Evolutionary conservation across 129 eudicot species (phyloP).

Genomic region (Pseudognaphalium luteoalbum): DNA sequence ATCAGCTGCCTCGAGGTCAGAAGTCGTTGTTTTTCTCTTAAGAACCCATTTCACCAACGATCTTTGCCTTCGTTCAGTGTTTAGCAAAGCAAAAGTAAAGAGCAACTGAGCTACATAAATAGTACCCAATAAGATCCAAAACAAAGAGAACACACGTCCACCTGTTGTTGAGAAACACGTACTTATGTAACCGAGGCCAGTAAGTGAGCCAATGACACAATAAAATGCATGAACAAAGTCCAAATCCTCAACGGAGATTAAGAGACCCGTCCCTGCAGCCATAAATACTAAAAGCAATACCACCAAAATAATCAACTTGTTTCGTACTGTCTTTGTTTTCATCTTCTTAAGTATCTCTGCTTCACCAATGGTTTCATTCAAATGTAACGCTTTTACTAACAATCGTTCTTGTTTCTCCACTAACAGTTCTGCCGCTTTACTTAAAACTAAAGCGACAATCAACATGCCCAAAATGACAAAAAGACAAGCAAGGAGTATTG

Average conservation of each 20-base stretch:
- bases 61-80: constrained; percentile 61
- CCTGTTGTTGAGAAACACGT: constrained; percentile 76
- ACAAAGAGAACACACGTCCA: constrained; percentile 81
- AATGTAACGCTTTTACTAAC: constrained; percentile 61
- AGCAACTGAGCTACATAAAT: constrained; percentile 84
- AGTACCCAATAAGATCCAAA: constrained; percentile 80
- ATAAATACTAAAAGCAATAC: constrained; percentile 51
- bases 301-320: constrained; percentile 54
- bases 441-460: constrained; percentile 52
- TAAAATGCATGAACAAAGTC: constrained; percentile 69
- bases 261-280: constrained; percentile 56
- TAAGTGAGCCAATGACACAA: constrained; percentile 75
- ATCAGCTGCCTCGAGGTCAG: constrained; percentile 93
- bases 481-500: constrained; percentile 78
- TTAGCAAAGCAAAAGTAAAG: constrained; percentile 62
- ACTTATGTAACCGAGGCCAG: constrained; percentile 84
- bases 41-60: constrained; percentile 64
- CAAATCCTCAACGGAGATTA: constrained; percentile 58
- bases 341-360: constrained; percentile 54
- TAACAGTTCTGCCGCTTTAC: constrained; percentile 76
- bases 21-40: constrained; percentile 48
- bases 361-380: constrained; percentile 47
- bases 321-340: constrained; percentile 54
- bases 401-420: constrained; percentile 78
- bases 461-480: constrained; percentile 77